These are phyloP conservation scores for Cardamine occulta DNA, from an alignment of 345 rosid genomes.

Conservation along the genomic window DNA sequence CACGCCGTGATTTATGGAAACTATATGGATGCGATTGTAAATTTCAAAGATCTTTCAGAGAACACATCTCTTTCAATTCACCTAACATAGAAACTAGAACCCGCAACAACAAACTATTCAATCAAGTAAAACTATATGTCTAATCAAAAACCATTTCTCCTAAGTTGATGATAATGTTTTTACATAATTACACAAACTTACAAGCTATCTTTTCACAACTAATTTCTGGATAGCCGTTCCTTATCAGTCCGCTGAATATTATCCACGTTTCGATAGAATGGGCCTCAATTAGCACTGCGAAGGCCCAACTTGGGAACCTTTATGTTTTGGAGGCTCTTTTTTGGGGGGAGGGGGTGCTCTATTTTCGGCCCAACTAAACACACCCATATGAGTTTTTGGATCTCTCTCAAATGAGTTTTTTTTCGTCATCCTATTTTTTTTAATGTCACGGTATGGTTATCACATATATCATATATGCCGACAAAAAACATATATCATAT, in stretches of 20 bases:
- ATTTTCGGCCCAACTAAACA: slow-evolving; percentile 20
- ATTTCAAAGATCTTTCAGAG: neutral
- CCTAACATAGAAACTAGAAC: slow-evolving; percentile 8
- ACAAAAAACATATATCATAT: no score
- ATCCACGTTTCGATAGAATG: neutral
- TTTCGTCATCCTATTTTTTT: no score
- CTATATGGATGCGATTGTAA: slow-evolving; percentile 4
- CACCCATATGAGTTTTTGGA: neutral
- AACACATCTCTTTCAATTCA: slow-evolving; percentile 25
- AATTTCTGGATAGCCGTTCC: neutral
- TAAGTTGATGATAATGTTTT: neutral
- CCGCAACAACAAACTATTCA: neutral
- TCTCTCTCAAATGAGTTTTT: neutral
- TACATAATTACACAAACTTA: no score
- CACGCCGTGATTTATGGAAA: slow-evolving; percentile 40
- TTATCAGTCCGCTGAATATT: neutral
- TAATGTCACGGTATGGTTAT: no score
- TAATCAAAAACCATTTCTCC: neutral
- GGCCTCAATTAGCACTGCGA: neutral
- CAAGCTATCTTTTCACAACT: no score
- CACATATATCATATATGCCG: no score
- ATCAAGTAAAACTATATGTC: slow-evolving; percentile 8
- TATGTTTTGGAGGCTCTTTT: neutral
- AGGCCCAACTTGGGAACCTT: neutral
- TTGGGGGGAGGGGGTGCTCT: neutral